These are phyloP conservation scores for Blastocystis sp. DNA, from an alignment of 352 stramenopile species.

Conservation along the genomic window DNA sequence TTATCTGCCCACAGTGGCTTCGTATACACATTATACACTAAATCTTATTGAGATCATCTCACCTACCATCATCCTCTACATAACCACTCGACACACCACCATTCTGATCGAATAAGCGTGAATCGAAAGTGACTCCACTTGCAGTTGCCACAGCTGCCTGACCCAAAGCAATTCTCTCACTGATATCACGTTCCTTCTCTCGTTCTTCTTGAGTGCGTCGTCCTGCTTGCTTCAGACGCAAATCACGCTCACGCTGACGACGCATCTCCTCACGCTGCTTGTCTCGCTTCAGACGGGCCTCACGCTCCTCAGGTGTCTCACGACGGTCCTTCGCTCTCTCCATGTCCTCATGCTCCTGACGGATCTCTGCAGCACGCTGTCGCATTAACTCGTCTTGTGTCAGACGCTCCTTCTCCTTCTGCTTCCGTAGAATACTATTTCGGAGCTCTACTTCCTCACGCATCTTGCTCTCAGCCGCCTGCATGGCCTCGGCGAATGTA, in stretches of 20 bases:
- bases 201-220: conserved; percentile 77
- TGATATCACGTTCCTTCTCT: conserved; percentile 92
- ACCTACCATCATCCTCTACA: conserved; percentile 84
- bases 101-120: conserved; percentile 94
- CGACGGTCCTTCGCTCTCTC: conserved; percentile 16
- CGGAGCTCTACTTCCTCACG: conserved; percentile 93
- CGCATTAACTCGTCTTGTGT: conserved; percentile 91
- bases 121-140: conserved; percentile 89
- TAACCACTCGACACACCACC: conserved; percentile 91
- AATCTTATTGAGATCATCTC: not conserved
- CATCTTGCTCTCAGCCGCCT: conserved; percentile 93
- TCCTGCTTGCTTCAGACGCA: conserved; percentile 82
- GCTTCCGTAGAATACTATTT: conserved; percentile 77
- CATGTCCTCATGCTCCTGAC: conserved; percentile 73
- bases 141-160: conserved; percentile 79
- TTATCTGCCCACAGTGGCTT: conserved; percentile 88
- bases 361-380: conserved; percentile 85
- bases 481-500: conserved; percentile 89
- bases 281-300: conserved; percentile 75
- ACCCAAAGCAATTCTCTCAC: conserved; percentile 96
- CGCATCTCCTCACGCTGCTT: conserved; percentile 85
- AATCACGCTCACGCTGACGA: conserved; percentile 86
- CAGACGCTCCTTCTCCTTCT: conserved; percentile 85
- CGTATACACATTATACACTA: conserved; percentile 93
- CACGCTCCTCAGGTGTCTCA: conserved; percentile 32